Base-by-base conservation (phyloP, 2,329 filamentous ascomycete genomes). In the Zymoseptoria tritici region DNA sequence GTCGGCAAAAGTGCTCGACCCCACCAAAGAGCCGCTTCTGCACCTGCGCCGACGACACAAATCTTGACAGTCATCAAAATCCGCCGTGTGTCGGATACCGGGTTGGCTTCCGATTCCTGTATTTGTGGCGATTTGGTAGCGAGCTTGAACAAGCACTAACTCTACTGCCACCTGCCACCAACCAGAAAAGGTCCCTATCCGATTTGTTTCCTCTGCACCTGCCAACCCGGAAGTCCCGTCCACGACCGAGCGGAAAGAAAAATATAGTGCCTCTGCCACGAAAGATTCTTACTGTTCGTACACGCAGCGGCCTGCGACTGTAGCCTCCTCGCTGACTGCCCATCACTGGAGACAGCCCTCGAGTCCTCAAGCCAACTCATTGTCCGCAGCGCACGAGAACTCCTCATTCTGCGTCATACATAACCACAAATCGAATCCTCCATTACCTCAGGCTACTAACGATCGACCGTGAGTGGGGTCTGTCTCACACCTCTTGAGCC, bases 61-160 rank as follows among this genome's bases (percentile, higher is more conserved):
- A 59, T 56, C 57, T 60, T 51, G 53, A 56, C 60, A 51, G 49
- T 57, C 55, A 60, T 29, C 22, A 20, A 29, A 29, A 46, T 46
- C 36, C 36, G 36, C 36, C 36, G 36, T 46, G 36, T 46, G 36
- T 46, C 36, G 36, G 36, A 46, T 46, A 46, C 36, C 55, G 51
- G 26, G 24, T 52, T 56, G 52, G 57, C 56, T 56, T 59, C 46
- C 36, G 26, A 59, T 55, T 57, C 62, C 57, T 58, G 59, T 52
- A 58, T 24, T 60, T 57, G 53, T 59, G 59, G 57, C 54, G 55
- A 54, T 42, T 63, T 46, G 63, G 59, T 62, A 65, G 63, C 63
- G 63, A 65, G 59, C 59, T 61, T 59, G 63, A 29, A 60, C 57
- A 62, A 57, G 61, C 59, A 57, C 58, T 60, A 63, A 61, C 63